phyloP scores from a whole-genome alignment of 2,329 filamentous ascomycete species.

The Lecanoromycetidae sp. region DNA sequence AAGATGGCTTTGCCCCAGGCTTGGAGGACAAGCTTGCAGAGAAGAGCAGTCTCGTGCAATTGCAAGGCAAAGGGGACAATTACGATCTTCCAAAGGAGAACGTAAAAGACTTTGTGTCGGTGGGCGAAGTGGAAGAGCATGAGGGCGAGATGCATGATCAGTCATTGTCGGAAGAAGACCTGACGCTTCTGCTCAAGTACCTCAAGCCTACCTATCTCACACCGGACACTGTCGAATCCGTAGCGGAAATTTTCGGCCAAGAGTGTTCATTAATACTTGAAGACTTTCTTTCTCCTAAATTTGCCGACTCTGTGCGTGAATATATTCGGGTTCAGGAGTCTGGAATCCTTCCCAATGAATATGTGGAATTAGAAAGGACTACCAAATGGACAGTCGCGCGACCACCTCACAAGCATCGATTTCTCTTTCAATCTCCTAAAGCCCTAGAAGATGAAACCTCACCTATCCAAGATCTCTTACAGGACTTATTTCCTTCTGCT shows the following conservation, averaged over 20 bases:
- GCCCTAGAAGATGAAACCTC: background rate
- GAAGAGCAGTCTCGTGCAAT: slow-evolving; percentile 81
- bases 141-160: too few relatives aligned
- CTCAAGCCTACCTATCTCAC: slow-evolving; percentile 83
- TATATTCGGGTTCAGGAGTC: slow-evolving; percentile 58
- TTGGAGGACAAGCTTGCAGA: slow-evolving; percentile 79
- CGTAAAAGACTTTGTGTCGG: slow-evolving; percentile 22
- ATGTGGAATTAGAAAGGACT: slow-evolving; percentile 45
- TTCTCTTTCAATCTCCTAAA: slow-evolving; percentile 58
- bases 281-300: slow-evolving; percentile 66
- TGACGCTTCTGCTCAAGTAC: slow-evolving; percentile 83
- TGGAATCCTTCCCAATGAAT: slow-evolving; percentile 33
- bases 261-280: slow-evolving; percentile 74
- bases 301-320: slow-evolving; percentile 55
- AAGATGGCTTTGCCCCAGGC: slow-evolving; percentile 80
- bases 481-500: slow-evolving; percentile 69
- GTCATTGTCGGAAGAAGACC: slow-evolving; percentile 59
- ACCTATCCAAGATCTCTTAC: slow-evolving; percentile 61
- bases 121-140: too few relatives aligned
- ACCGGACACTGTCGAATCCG: slow-evolving; percentile 75
- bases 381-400: slow-evolving; percentile 62
- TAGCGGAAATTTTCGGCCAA: slow-evolving; percentile 67
- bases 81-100: slow-evolving; percentile 58
- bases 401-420: slow-evolving; percentile 92
- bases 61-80: slow-evolving; percentile 81